Evolutionary conservation across 202 grass and related monocot species (phyloP), one percentile per base, ranked within the genome.

Genomic region (Hordeum pubiflorum): DNA sequence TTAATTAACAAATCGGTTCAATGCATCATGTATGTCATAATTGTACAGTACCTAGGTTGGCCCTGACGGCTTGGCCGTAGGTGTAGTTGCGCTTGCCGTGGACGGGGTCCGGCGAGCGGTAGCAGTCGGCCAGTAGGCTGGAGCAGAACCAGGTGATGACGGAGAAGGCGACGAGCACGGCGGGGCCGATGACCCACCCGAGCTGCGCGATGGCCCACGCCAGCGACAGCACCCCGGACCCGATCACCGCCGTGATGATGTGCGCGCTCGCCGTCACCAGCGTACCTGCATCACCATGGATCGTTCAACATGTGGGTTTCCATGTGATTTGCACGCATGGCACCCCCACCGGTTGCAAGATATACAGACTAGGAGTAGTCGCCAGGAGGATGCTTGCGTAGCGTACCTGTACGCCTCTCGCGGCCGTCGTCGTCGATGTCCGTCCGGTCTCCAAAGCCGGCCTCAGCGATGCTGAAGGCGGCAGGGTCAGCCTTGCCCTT

Each of bases 171-270:
- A 91, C 7, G 13, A 98, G 82, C 15, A 93, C 92, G 3, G 72
- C 69, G 2, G 92, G 92, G 6, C 95, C 95, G 65, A 94, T 90
- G 0, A 98, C 63, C 95, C 95, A 98, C 8, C 95, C 95, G 3
- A 98, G 79, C 79, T 98, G 95, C 40, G 95, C 82, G 70, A 98
- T 89, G 22, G 95, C 79, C 95, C 95, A 98, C 13, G 90, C 92
- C 54, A 98, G 80, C 32, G 95, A 98, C 31, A 98, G 92, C 81
- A 98, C 95, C 18, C 95, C 95, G 3, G 95, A 98, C 0, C 92
- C 95, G 77, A 98, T 98, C 76, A 98, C 95, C 56, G 95, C 95
- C 6, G 95, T 98, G 52, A 97, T 93, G 57, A 97, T 97, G 79
- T 97, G 95, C 3, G 95, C 92, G 58, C 95, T 98, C 39, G 95